A percentile compares a stretch with the other conserved stretches of the same genome.
phyloP scores from a whole-genome alignment of 495 filamentous ascomycete genomes.

The Letharia columbiana region DNA sequence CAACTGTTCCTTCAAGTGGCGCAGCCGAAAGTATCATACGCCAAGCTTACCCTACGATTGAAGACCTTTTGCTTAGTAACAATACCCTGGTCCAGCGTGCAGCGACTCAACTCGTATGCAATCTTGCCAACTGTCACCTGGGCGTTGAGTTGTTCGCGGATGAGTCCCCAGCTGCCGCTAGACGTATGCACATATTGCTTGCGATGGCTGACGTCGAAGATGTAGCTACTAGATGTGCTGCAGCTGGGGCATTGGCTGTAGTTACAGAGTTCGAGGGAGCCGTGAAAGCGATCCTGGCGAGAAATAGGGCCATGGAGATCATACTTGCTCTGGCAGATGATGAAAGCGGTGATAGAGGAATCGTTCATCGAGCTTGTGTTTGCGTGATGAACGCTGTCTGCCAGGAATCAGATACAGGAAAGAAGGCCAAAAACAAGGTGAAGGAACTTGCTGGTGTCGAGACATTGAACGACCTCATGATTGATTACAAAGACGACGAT shows the following conservation, averaged over 20 bases:
- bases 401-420: constrained; percentile 30
- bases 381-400: constrained; percentile 54
- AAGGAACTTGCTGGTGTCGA: constrained; percentile 19
- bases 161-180: constrained; percentile 53
- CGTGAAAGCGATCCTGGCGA: constrained; percentile 57
- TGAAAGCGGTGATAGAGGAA: constrained; percentile 44
- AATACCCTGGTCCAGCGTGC: constrained; percentile 74
- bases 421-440: constrained; percentile 25
- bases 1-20: constrained; percentile 61
- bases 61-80: constrained; percentile 70
- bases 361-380: constrained; percentile 71
- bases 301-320: constrained; percentile 59
- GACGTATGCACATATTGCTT: constrained; percentile 71
- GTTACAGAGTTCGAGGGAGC: constrained; percentile 68
- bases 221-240: constrained; percentile 65
- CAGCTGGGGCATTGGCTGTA: constrained; percentile 80
- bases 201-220: constrained; percentile 84
- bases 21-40: constrained; percentile 64
- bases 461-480: not conserved
- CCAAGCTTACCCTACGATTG: constrained; percentile 59
- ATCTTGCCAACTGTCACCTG: constrained; percentile 70
- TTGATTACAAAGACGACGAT: constrained; percentile 2
- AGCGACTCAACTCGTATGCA: constrained; percentile 82
- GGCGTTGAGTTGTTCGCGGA: constrained; percentile 70
- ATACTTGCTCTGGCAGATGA: constrained; percentile 65